Evolutionary conservation across 768 basidiomycete species (phyloP).

Genomic region (Russula griseocarnosa): DNA sequence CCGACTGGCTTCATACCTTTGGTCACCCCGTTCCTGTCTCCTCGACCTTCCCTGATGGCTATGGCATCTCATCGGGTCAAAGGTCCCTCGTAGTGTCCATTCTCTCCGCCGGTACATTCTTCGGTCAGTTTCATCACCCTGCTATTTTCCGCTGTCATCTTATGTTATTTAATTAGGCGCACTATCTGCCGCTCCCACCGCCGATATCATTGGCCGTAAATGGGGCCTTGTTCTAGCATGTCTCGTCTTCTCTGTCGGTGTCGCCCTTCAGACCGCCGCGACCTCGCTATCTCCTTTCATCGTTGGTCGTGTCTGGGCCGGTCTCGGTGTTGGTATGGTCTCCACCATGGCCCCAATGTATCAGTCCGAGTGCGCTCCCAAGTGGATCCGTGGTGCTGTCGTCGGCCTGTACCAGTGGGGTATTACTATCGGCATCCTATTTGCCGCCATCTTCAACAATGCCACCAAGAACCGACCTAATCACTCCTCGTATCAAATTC

Average conservation of each 20-base stretch:
- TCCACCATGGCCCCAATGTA: constrained; percentile 43
- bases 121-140: constrained; percentile 40
- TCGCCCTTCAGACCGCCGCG: constrained; percentile 61
- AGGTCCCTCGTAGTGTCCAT: constrained; percentile 59
- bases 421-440: constrained; percentile 66
- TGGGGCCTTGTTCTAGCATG: constrained; percentile 46
- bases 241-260: constrained; percentile 56
- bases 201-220: constrained; percentile 52
- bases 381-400: constrained; percentile 57
- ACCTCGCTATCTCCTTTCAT: constrained; percentile 54
- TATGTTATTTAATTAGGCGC: constrained; percentile 38
- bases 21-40: constrained; percentile 36
- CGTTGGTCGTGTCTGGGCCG: constrained; percentile 62
- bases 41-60: constrained; percentile 27
- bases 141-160: constrained; percentile 10
- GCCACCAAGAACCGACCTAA: constrained; percentile 33
- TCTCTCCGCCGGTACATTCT: constrained; percentile 86
- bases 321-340: constrained; percentile 76
- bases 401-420: constrained; percentile 69
- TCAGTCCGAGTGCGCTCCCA: constrained; percentile 30
- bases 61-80: constrained; percentile 40
- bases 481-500: constrained; percentile 57
- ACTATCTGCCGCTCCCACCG: constrained; percentile 50
- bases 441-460: constrained; percentile 45
- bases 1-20: constrained; percentile 52